phyloP scores from a whole-genome alignment of 78 protist genomes.

The Capsaspora owczarzaki region DNA sequence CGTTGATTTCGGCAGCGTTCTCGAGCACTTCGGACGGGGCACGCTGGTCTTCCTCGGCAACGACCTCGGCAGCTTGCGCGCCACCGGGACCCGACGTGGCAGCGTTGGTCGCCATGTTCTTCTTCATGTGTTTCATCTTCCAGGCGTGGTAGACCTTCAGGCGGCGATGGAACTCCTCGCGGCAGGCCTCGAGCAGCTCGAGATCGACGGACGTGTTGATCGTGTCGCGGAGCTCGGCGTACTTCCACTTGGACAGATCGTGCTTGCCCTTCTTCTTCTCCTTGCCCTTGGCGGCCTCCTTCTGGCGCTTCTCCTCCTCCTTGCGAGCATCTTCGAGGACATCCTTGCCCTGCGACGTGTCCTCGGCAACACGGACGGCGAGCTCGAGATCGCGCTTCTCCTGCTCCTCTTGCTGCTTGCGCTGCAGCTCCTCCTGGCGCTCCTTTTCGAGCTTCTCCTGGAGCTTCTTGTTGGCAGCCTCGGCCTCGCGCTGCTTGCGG shows the following conservation, averaged over 20 bases:
- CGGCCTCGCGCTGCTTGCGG: neutral
- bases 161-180: conserved; percentile 12
- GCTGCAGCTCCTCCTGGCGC: neutral
- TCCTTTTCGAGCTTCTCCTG: neutral
- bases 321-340: neutral
- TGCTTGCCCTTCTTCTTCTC: neutral
- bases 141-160: conserved; percentile 14
- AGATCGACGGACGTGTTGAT: neutral
- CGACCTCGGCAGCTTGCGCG: neutral
- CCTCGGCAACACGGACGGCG: conserved; percentile 3
- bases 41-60: neutral
- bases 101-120: neutral
- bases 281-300: neutral
- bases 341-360: neutral
- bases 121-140: neutral
- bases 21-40: neutral
- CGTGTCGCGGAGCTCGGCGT: conserved; percentile 8
- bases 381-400: neutral
- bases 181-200: conserved; percentile 20
- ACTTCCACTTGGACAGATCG: conserved; percentile 9
- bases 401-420: neutral
- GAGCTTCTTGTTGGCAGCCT: neutral
- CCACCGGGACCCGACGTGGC: neutral
- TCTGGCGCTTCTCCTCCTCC: neutral
- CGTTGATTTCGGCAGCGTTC: no score